These are phyloP conservation scores for Nannochloropsis salina DNA, from an alignment of 108 stramenopile genomes.

Conservation along the genomic window DNA sequence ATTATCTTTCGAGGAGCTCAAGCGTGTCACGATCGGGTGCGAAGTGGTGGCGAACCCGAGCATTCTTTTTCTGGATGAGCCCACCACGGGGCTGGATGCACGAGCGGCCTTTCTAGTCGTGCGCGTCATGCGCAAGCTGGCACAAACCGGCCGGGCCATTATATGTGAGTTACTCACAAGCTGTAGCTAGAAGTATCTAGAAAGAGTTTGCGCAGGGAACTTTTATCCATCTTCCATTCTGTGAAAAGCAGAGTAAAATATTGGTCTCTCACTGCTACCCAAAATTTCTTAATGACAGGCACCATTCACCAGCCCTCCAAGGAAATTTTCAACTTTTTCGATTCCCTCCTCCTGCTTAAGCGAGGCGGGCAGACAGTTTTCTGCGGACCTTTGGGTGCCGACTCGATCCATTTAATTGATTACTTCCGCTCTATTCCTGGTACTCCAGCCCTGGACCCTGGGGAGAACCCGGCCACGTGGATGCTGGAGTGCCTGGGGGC, in stretches of 20 bases:
- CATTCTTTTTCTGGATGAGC: constrained; percentile 61
- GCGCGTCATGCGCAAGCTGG: constrained; percentile 50
- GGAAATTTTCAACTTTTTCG: constrained; percentile 69
- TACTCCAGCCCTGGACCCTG: not conserved
- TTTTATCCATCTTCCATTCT: too few species aligned
- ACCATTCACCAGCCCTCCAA: constrained; percentile 79
- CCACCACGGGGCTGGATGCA: constrained; percentile 63
- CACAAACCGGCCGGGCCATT: constrained; percentile 60
- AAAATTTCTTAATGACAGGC: constrained; percentile 29
- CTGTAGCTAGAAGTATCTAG: too few species aligned
- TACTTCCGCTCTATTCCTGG: constrained; percentile 22
- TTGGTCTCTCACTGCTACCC: too few species aligned
- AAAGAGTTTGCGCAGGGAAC: too few species aligned
- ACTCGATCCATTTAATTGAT: not conserved
- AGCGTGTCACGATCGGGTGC: constrained; percentile 64
- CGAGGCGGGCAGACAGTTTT: constrained; percentile 73
- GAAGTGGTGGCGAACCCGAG: constrained; percentile 71
- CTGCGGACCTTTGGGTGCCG: constrained; percentile 52
- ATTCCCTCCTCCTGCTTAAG: constrained; percentile 63
- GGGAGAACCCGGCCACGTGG: constrained; percentile 33
- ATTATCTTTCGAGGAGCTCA: constrained; percentile 65
- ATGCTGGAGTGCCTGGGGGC: constrained; percentile 40
- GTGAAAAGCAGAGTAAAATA: too few species aligned
- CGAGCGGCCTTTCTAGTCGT: constrained; percentile 63
- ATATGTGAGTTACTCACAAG: constrained; percentile 26